Evolutionary conservation across 1,284 basidiomycete genomes (phyloP), one percentile per base, ranked within the genome.

Genomic region (Flammula alnicola): DNA sequence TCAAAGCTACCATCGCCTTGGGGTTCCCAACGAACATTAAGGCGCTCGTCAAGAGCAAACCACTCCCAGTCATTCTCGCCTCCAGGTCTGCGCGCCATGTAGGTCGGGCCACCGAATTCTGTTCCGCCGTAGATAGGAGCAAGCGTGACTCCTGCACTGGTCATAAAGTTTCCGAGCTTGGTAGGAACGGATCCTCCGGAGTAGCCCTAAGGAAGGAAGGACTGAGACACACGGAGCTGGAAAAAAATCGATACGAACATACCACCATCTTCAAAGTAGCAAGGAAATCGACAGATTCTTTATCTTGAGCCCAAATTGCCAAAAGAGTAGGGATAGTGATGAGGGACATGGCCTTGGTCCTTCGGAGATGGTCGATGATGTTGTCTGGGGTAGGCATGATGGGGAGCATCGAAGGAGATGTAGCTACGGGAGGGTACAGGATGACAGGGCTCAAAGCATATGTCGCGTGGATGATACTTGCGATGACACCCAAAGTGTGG

Each of bases 291-390:
- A 73, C 54, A 6, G 59, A 53, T 12, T 63, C 57, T 2, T 54
- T 39, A 4, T 62, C 57, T 46, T 66, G 62, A 5, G 64, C 61
- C 71, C 72, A 72, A 4, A 67, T 54, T 33, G 69, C 60, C 20
- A 75, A 41, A 22, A 73, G 57, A 3, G 67, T 54, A 1, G 73
- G 72, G 16, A 73, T 63, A 4, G 60, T 62, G 3, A 70, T 56
- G 33, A 71, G 49, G 8, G 57, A 58, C 30, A 64, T 63, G 5
- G 58, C 61, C 12, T 61, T 59, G 0, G 66, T 66, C n/a, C 61
- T 53, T n/a, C 58, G 54, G 1, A 59, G 55, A 44, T 70, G 65
- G n/a, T 70, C 64, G 6, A 72, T 47, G n/a, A 68, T 63, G 43
- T 65, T 69, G 6, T 68, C 63, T 1, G 69, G 61, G 2, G 69